A percentile compares a stretch with the other conserved stretches of the same genome.
Conservation (phyloP, 129 eudicot genomes). For the Flaveria brownii region DNA sequence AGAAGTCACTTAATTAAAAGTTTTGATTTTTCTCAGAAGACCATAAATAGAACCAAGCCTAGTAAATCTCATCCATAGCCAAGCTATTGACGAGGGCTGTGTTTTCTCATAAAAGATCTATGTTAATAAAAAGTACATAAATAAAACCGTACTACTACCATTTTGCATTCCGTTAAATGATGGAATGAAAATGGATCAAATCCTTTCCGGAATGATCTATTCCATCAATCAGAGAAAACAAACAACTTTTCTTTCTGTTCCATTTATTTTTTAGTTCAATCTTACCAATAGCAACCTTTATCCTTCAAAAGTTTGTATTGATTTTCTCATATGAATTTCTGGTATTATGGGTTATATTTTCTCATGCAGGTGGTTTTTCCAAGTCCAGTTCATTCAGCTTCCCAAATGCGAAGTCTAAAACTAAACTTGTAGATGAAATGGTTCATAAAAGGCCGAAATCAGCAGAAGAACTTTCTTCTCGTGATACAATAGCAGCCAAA, state of each 20-base stretch:
- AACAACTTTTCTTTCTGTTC: neutral
- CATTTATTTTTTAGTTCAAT: neutral
- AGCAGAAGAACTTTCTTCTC: constrained; percentile 47
- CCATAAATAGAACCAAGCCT: neutral
- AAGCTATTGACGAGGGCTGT: no score
- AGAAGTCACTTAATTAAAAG: neutral
- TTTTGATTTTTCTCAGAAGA: neutral
- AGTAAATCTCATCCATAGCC: no score
- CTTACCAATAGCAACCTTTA: neutral
- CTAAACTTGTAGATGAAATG: constrained; percentile 71
- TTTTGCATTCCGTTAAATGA: neutral
- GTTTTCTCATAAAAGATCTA: no score
- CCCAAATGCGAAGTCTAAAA: constrained; percentile 59
- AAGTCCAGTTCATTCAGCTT: constrained; percentile 81
- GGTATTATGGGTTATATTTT: neutral
- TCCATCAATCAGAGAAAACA: neutral
- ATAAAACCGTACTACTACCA: neutral
- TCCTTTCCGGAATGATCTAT: neutral
- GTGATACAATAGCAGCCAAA: constrained; percentile 39
- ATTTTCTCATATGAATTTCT: neutral
- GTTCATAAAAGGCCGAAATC: constrained; percentile 63
- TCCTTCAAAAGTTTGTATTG: neutral
- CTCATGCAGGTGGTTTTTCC: constrained; percentile 58
- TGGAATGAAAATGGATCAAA: neutral
- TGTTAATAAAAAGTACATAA: neutral